Base-by-base conservation (phyloP, 805 yeast genomes). In the Metschnikowia proteae region DNA sequence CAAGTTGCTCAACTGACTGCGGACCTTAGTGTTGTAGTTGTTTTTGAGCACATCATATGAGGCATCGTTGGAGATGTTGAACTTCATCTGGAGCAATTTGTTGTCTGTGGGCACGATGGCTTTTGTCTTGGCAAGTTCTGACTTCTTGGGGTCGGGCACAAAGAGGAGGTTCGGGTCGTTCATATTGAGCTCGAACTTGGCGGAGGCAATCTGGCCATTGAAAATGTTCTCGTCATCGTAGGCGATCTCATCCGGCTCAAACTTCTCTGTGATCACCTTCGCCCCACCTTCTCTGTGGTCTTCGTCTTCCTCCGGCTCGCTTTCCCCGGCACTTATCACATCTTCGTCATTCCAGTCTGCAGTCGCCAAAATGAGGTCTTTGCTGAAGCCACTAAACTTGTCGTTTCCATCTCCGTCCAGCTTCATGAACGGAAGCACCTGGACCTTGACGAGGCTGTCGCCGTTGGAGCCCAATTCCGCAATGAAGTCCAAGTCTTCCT, bases 1-100 rank as follows among this genome's bases (percentile, higher is more conserved):
- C 53, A 94, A 74, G 56, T 92, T 88, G 39, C 97, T 96, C 59
- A 94, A 83, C 5, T 96, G 95, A 2, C 96, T 82, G 64, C 99
- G 83, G 33, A 92, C 88, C 71, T 88, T 92, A 35, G 95, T 82
- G 63, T 90, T 96, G 64, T 91, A 90, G 60, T 89, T 91, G 49
- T 83, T 86, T 60, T 86, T 86, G 56, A 94, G 73, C 46, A 85
- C 68, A 49, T 88, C 96, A 65, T 94, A 94, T 38, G 85, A 86
- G 38, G 80, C 78, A 66, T 94, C 99, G 66, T 94, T 94, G 6
- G 97, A 90, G 35, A 92, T 77, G 63, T 88, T 86, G 67, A 86
- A 89, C 55, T 86, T 84, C 50, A 75, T 64, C 33, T 78, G 75
- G 22, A 88, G 58, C 28, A 73, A 62, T 52, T 76, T 76, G 41